A percentile compares a stretch with the other conserved stretches of the same genome.
Conservation (phyloP, 2,329 filamentous ascomycete genomes). For the Venturia oleaginea region DNA sequence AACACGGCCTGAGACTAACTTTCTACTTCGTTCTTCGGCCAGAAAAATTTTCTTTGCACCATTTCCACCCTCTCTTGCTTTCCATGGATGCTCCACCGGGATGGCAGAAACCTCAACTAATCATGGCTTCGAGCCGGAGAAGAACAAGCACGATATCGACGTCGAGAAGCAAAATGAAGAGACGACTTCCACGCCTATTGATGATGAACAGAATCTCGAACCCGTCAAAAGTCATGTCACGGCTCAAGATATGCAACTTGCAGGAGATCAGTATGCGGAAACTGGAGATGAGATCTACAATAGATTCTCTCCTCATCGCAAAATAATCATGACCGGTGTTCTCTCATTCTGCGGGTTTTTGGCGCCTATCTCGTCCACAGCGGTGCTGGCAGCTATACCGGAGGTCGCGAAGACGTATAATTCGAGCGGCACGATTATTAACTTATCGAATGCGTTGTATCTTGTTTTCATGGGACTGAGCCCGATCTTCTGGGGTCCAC, state of each 20-base stretch:
- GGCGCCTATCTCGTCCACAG: conserved; percentile 65
- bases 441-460: conserved; percentile 66
- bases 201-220: conserved; percentile 17
- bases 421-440: conserved; percentile 61
- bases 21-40: background rate
- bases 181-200: background rate
- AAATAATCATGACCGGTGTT: conserved; percentile 57
- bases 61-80: background rate
- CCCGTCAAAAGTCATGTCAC: conserved; percentile 23
- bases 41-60: background rate
- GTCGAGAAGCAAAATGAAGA: background rate
- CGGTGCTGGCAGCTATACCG: conserved; percentile 62
- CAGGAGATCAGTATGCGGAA: conserved; percentile 28
- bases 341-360: conserved; percentile 68
- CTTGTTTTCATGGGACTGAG: conserved; percentile 64
- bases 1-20: background rate
- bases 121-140: background rate
- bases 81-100: background rate
- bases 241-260: conserved; percentile 22
- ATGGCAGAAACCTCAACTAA: background rate
- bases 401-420: conserved; percentile 59
- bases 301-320: conserved; percentile 51
- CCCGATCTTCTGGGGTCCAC: conserved; percentile 51
- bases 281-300: conserved; percentile 51
- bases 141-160: background rate